Evolutionary conservation across 2,329 filamentous ascomycete genomes (phyloP).

Genomic region (Nectriaceae sp.): DNA sequence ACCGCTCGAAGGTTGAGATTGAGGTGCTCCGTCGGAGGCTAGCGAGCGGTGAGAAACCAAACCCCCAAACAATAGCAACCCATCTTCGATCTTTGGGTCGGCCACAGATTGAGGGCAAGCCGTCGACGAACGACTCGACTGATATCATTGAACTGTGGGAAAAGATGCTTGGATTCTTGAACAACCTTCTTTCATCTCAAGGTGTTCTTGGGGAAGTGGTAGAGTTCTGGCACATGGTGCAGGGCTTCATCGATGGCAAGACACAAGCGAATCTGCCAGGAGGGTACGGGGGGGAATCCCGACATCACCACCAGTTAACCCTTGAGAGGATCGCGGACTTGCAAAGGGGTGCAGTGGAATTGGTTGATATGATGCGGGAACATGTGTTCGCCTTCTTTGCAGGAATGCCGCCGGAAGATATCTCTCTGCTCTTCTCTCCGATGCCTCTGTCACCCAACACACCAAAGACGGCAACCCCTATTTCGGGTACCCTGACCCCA

Average conservation of each 20-base stretch:
- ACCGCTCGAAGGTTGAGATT: slow-evolving; percentile 88
- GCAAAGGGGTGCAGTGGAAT: slow-evolving; percentile 75
- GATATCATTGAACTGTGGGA: slow-evolving; percentile 93
- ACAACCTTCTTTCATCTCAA: slow-evolving; percentile 71
- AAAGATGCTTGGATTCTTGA: slow-evolving; percentile 75
- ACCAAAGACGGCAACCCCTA: slow-evolving; percentile 37
- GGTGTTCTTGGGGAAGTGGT: slow-evolving; percentile 87
- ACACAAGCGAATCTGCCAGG: slow-evolving; percentile 78
- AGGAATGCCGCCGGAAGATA: slow-evolving; percentile 85
- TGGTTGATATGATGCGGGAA: slow-evolving; percentile 82
- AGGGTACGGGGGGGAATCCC: slow-evolving; percentile 80
- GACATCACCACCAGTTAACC: slow-evolving; percentile 78
- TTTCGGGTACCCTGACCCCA: slow-evolving; percentile 47
- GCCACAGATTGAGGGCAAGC: slow-evolving; percentile 63
- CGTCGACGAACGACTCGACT: slow-evolving; percentile 70
- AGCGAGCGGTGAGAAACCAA: slow-evolving; percentile 72
- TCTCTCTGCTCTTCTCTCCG: slow-evolving; percentile 85
- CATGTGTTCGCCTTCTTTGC: slow-evolving; percentile 81
- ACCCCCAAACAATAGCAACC: slow-evolving; percentile 66
- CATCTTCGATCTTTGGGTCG: slow-evolving; percentile 75
- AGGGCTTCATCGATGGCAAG: slow-evolving; percentile 85
- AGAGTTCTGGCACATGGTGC: slow-evolving; percentile 91
- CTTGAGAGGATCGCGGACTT: slow-evolving; percentile 70
- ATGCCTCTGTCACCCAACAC: slow-evolving; percentile 67
- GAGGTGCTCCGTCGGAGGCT: slow-evolving; percentile 85